Evolutionary conservation across 2,329 filamentous ascomycete species (phyloP).

Genomic region (Tolypocladium inflatum): DNA sequence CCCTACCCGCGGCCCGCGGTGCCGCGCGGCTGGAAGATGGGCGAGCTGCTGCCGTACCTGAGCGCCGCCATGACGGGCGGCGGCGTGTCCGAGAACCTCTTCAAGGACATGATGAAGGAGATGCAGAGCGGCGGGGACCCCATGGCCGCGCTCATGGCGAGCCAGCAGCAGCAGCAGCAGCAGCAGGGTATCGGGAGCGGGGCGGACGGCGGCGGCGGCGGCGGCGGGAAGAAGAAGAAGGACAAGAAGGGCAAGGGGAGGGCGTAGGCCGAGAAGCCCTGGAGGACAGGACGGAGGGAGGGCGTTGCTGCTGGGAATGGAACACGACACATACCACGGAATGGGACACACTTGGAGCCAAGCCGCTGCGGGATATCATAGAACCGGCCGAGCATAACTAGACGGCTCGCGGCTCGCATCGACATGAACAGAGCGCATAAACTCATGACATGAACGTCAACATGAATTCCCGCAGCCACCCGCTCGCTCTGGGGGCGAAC

Average conservation of each 20-base stretch:
- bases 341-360: background rate
- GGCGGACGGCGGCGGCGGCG: slow-evolving; percentile 16
- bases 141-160: slow-evolving; percentile 33
- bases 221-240: slow-evolving; percentile 33
- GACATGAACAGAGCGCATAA: background rate
- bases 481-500: background rate
- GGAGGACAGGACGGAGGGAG: too few species aligned
- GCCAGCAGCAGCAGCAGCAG: slow-evolving; percentile 16
- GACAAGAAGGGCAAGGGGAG: slow-evolving; percentile 38
- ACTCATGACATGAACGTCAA: background rate
- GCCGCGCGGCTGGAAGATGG: slow-evolving; percentile 87
- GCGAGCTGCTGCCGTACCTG: slow-evolving; percentile 72
- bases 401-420: background rate
- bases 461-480: background rate
- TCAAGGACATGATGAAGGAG: slow-evolving; percentile 95
- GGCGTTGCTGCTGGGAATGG: too few species aligned
- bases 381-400: background rate
- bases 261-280: slow-evolving; percentile 9
- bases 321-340: background rate
- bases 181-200: background rate
- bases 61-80: slow-evolving; percentile 86
- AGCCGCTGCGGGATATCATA: background rate
- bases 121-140: slow-evolving; percentile 52
- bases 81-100: slow-evolving; percentile 86
- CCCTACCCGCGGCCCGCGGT: slow-evolving; percentile 63